Conservation (phyloP, 2,329 filamentous ascomycete genomes). For the Colletotrichum cordylinicola region DNA sequence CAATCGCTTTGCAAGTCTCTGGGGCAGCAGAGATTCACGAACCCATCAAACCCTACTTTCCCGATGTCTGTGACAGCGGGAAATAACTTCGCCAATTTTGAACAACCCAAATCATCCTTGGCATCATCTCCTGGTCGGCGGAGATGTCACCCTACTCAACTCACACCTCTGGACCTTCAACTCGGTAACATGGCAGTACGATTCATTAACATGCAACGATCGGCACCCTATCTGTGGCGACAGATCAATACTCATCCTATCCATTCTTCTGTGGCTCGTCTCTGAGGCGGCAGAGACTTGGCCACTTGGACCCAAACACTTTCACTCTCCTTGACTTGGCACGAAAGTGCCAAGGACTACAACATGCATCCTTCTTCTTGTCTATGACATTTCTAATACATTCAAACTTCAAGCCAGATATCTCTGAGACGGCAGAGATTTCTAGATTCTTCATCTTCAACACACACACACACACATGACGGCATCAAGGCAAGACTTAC, state of each 20-base stretch:
- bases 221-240: not conserved
- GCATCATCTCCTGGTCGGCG: not conserved
- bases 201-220: not conserved
- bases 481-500: too few species aligned
- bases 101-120: not conserved
- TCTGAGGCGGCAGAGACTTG: not conserved
- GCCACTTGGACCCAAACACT: not conserved
- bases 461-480: too few species aligned
- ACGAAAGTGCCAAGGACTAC: not conserved
- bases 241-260: not conserved
- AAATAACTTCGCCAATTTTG: not conserved
- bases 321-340: not conserved
- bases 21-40: not conserved
- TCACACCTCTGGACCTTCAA: not conserved
- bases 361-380: not conserved
- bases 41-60: not conserved
- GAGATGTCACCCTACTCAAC: not conserved
- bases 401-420: too few species aligned
- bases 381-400: not conserved
- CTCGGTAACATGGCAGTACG: not conserved
- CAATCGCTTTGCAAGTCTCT: not conserved
- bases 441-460: too few species aligned
- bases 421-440: too few species aligned
- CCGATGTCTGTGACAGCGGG: not conserved
- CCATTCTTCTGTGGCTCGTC: not conserved